Evolutionary conservation across 1,284 basidiomycete species (phyloP), one percentile per base, ranked within the genome.

Genomic region (Microbotryum intermedium): DNA sequence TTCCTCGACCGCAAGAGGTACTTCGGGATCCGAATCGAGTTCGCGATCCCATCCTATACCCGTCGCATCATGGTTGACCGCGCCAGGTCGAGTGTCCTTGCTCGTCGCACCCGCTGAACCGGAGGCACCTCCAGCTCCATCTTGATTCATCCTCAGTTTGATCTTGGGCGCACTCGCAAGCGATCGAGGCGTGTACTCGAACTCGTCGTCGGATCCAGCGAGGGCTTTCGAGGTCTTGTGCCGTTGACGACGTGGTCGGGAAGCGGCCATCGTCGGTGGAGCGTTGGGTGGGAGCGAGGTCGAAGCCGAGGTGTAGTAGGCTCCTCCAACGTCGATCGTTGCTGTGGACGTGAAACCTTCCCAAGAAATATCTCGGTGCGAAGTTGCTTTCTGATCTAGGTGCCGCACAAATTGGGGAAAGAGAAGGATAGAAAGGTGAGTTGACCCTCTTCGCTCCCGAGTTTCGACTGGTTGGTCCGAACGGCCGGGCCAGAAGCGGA

Each of bases 11-110:
- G 85, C 85, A 60, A 98, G 76, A 42, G 80, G 80, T 59, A 83
- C 82, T 54, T 97, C 93, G 64, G 95, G 90, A 63, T 94, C 89
- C 62, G 90, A 92, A 74, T 99, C 94, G 57, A 98, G 79, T 73
- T 97, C 95, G 47, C 94, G 80, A 76, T 97, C 61, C 69, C 64
- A 68, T 10, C 69, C 61, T 43, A 69, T 57, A 1, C 52, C 57
- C 44, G 55, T 59, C 26, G 53, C 53, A 39, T 46, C 42, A 26
- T 43, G 47, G 34, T 62, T 62, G 56, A 55, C 57, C 8, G 48
- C 44, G 13, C 47, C 46, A 53, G 80, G 25, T 89, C 90, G 54
- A 93, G 75, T 74, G 90, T 91, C 50, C 84, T 87, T 80, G 83
- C 85, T 55, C 84, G 85, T 50, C 85, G 84, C 30, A 16, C 59